Percentiles rank a stretch among this genome's conserved stretches.
Conservation (phyloP, 192 early-diverging fungal genomes). For the Backusella morwellensis region DNA sequence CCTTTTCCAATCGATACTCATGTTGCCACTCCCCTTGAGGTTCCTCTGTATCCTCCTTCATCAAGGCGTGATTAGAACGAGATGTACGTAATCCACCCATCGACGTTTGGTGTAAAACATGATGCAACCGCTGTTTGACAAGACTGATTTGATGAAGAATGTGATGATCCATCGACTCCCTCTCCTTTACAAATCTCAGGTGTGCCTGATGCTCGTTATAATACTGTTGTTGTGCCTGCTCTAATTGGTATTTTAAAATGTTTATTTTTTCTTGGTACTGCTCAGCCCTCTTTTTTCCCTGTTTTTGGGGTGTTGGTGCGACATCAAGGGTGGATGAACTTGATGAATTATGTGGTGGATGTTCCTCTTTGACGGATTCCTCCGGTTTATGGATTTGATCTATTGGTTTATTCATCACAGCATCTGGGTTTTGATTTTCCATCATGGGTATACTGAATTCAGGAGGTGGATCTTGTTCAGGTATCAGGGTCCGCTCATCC, state of each 20-base stretch:
- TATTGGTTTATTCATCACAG: not conserved
- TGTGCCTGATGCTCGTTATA: not conserved
- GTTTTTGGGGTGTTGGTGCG: not conserved
- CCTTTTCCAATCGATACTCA: not conserved
- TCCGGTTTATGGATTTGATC: not conserved
- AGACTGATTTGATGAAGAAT: not conserved
- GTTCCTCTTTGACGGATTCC: not conserved
- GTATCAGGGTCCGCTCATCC: not conserved
- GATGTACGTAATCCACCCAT: not conserved
- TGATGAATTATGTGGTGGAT: not conserved
- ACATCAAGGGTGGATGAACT: not conserved
- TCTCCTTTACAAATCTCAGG: not conserved
- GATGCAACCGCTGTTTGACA: not conserved
- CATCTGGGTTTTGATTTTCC: not conserved
- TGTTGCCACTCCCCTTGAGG: not conserved
- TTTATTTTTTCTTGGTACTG: not conserved
- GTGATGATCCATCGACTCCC: not conserved
- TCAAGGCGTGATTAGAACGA: not conserved
- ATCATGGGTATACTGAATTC: not conserved
- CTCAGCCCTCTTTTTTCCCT: not conserved
- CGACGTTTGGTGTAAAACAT: not conserved
- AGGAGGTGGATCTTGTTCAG: not conserved
- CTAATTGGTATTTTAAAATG: not conserved
- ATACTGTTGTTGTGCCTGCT: not conserved
- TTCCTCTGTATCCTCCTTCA: not conserved